phyloP scores from a whole-genome alignment of 106 monocot genomes.

The Phalaenopsis equestris region DNA sequence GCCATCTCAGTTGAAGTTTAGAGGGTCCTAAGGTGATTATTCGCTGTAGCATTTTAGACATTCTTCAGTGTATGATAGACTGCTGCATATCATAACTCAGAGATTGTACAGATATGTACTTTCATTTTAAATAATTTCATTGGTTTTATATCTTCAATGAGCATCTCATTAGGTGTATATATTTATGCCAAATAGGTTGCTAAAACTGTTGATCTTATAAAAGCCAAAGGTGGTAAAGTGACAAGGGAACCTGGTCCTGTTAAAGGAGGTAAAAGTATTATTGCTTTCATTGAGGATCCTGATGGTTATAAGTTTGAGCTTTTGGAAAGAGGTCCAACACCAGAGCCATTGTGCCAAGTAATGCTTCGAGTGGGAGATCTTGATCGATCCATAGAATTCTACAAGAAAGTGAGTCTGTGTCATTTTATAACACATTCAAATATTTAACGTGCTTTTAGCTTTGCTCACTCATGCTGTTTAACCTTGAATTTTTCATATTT shows the following conservation, averaged over 20 bases:
- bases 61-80: not conserved
- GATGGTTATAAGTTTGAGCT: slow-evolving; percentile 95
- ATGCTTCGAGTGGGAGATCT: slow-evolving; percentile 90
- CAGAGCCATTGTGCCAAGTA: slow-evolving; percentile 86
- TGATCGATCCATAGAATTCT: slow-evolving; percentile 65
- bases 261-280: slow-evolving; percentile 65
- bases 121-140: not conserved
- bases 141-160: not conserved
- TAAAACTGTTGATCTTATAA: slow-evolving; percentile 69
- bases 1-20: not conserved
- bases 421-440: not conserved
- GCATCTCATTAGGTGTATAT: not conserved
- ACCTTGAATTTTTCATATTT: not conserved
- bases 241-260: slow-evolving; percentile 85
- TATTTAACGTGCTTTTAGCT: not conserved
- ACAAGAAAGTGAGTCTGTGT: slow-evolving; percentile 44
- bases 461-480: not conserved
- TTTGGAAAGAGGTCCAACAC: slow-evolving; percentile 66
- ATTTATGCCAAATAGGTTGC: slow-evolving; percentile 30
- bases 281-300: slow-evolving; percentile 87
- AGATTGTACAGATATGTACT: not conserved
- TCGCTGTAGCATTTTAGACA: not conserved
- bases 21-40: not conserved
- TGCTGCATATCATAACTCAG: not conserved
- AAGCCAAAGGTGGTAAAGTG: slow-evolving; percentile 85